phyloP scores from a whole-genome alignment of 2,329 filamentous ascomycete species.

The Trichoderma afroharzianum region DNA sequence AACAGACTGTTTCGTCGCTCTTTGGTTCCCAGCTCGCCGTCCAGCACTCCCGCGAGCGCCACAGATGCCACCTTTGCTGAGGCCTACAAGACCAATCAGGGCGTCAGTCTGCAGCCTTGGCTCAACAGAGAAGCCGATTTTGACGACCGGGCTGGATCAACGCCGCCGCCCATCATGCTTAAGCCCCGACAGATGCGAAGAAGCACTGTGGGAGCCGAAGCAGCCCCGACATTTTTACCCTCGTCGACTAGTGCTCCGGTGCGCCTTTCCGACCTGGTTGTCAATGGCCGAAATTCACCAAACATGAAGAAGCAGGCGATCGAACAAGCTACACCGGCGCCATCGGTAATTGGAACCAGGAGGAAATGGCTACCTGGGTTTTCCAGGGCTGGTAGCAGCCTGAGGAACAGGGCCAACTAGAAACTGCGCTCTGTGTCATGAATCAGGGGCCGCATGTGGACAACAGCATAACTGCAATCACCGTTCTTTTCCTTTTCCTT shows the following conservation, averaged over 20 bases:
- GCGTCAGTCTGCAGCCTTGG: conserved; percentile 37
- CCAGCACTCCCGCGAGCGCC: conserved; percentile 10
- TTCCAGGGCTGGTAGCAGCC: conserved; percentile 24
- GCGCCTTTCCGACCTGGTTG: conserved; percentile 10
- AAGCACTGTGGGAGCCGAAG: conserved; percentile 25
- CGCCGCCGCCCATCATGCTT: conserved; percentile 54
- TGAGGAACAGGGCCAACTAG: conserved; percentile 28
- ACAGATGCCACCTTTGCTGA: conserved; percentile 20
- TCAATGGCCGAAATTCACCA: background rate
- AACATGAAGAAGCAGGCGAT: background rate
- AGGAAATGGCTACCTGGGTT: conserved; percentile 38
- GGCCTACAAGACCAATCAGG: conserved; percentile 20
- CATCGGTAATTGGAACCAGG: conserved; percentile 27
- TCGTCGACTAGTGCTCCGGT: conserved; percentile 13
- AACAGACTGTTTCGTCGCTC: conserved; percentile 52
- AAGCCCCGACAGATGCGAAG: conserved; percentile 36
- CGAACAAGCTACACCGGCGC: conserved; percentile 9
- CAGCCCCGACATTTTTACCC: conserved; percentile 21
- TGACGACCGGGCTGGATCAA: conserved; percentile 47
- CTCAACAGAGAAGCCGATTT: conserved; percentile 38
- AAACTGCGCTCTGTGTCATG: conserved; percentile 9
- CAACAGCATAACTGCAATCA: background rate
- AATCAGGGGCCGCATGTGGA: background rate
- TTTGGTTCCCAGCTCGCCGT: conserved; percentile 34
- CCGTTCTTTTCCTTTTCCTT: background rate